Conservation (phyloP, 306 rosid genomes). For the Castanea sativa region DNA sequence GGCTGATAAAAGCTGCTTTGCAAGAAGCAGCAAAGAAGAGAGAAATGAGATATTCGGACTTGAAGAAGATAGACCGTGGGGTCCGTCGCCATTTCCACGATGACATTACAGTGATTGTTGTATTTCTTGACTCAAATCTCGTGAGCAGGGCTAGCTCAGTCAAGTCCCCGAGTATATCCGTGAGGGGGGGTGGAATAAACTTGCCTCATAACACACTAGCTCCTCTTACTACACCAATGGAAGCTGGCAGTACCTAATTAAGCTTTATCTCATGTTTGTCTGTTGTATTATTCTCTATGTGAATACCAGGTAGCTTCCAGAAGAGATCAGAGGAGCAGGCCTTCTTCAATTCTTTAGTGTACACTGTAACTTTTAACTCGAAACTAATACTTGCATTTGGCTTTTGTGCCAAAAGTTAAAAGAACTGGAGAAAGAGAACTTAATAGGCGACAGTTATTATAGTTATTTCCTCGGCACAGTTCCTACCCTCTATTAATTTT, state of each 20-base stretch:
- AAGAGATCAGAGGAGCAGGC: slow-evolving; percentile 54
- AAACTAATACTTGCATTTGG: slow-evolving; percentile 66
- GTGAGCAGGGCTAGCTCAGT: slow-evolving; percentile 73
- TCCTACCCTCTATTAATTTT: slow-evolving; percentile 20
- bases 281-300: slow-evolving; percentile 68
- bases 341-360: slow-evolving; percentile 70
- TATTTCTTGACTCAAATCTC: slow-evolving; percentile 74
- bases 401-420: slow-evolving; percentile 39
- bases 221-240: slow-evolving; percentile 57
- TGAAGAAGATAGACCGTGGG: slow-evolving; percentile 93
- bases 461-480: slow-evolving; percentile 42
- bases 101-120: slow-evolving; percentile 90
- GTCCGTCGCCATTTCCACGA: slow-evolving; percentile 99
- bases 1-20: slow-evolving; percentile 78
- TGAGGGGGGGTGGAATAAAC: slow-evolving; percentile 85
- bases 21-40: slow-evolving; percentile 96
- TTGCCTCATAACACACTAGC: slow-evolving; percentile 72
- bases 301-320: slow-evolving; percentile 73
- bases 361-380: slow-evolving; percentile 66
- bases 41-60: slow-evolving; percentile 97
- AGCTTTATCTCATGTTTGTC: slow-evolving; percentile 32
- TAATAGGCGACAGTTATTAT: slow-evolving; percentile 42
- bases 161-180: slow-evolving; percentile 57
- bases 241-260: slow-evolving; percentile 54
- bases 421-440: slow-evolving; percentile 41